Evolutionary conservation across 345 rosid genomes (phyloP), one percentile per base, ranked within the genome.

Genomic region (Psidium guajava): DNA sequence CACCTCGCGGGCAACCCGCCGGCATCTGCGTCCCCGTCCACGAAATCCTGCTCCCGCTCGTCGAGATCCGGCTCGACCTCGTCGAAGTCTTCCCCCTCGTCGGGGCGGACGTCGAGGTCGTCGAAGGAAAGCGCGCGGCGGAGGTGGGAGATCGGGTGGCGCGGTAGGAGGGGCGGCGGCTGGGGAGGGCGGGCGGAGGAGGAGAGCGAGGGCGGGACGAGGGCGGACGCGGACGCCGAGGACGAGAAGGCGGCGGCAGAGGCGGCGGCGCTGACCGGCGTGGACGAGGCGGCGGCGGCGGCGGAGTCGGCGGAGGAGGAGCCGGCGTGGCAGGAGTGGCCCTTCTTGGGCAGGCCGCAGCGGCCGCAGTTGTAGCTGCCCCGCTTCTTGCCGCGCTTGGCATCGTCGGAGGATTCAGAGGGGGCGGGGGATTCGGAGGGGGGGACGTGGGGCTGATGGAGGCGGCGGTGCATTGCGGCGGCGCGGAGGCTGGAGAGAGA

Each of bases 331-430:
- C 99, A 98, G 82, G 85, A 82, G 85, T 98, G 99, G 86, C 99
- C 99, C 74, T 93, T 98, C 89, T 98, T 98, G 74, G 99, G 99
- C 51, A 91, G 98, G 25, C 99, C 99, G 47, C 99, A 98, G n/a
- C 98, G 91, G 85, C 99, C 94, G 81, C 99, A 98, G 92, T 92
- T 98, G 89, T 98, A 98, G 85, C 93, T 96, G 52, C 99, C 99
- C 2, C 99, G 95, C 27, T 91, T 91, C 61, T 91, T 95, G n/a
- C 74, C 58, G 21, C 88, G 94, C 44, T 83, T 87, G 83, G 44
- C 53, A 51, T 89, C 92, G 51, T 88, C 93, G 87, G 93, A 90
- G 64, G 94, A 80, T 6, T 94, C 86, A 22, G 95, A 84, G 57
- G 93, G n/a, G 73, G 93, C 82, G 84, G 91, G 94, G 20, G 95